Percentiles rank a stretch among this genome's conserved stretches.
Conservation (phyloP, 805 yeast genomes). For the Yarrowia osloensis region DNA sequence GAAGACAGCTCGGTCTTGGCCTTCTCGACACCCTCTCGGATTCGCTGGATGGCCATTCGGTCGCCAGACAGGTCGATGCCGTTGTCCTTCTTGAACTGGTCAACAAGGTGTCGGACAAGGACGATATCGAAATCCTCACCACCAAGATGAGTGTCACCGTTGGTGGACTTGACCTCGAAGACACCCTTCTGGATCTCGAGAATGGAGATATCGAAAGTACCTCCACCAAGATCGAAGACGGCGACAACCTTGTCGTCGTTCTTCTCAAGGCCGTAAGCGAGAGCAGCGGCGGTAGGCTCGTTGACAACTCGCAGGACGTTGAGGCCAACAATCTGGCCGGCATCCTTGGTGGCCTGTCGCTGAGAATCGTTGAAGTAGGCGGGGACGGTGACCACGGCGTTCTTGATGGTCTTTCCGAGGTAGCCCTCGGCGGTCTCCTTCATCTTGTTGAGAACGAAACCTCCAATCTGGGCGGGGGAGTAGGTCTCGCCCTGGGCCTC, state of each 20-base stretch:
- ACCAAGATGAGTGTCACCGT: slow-evolving; percentile 93
- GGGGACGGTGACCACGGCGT: slow-evolving; percentile 90
- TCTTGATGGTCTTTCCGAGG: slow-evolving; percentile 81
- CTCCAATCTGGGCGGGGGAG: slow-evolving; percentile 96
- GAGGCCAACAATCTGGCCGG: slow-evolving; percentile 95
- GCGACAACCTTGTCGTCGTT: slow-evolving; percentile 83
- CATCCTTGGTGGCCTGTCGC: slow-evolving; percentile 94
- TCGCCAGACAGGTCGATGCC: slow-evolving; percentile 67
- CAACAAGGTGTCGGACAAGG: slow-evolving; percentile 79
- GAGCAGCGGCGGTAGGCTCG: slow-evolving; percentile 92
- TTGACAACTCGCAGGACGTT: slow-evolving; percentile 86
- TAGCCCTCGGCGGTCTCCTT: slow-evolving; percentile 96
- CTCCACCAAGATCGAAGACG: slow-evolving; percentile 97
- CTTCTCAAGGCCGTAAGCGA: slow-evolving; percentile 93
- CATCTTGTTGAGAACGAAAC: slow-evolving; percentile 92
- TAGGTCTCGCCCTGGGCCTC: slow-evolving; percentile 84
- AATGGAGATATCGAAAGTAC: slow-evolving; percentile 96
- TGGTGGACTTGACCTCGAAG: slow-evolving; percentile 95
- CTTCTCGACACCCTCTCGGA: slow-evolving; percentile 85
- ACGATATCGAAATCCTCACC: slow-evolving; percentile 92
- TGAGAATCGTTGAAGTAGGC: slow-evolving; percentile 90
- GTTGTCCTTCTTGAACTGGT: slow-evolving; percentile 71
- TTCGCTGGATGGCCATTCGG: slow-evolving; percentile 79
- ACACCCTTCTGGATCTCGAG: slow-evolving; percentile 97
- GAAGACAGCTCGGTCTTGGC: slow-evolving; percentile 86